These are phyloP conservation scores for Coprinopsis strossmayeri DNA, from an alignment of 768 basidiomycete species.

Conservation along the genomic window DNA sequence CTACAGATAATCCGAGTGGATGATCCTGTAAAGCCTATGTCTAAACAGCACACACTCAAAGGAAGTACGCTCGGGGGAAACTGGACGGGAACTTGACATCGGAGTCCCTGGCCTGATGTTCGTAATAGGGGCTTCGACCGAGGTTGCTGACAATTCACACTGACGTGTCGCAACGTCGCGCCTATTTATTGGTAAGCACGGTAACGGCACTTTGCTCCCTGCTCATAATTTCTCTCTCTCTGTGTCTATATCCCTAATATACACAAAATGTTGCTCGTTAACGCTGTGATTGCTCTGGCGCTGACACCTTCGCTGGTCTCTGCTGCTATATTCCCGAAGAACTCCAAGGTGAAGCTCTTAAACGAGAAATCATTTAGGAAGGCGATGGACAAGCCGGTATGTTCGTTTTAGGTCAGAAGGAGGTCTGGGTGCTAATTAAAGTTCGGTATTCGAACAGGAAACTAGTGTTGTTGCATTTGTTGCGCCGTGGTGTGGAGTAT, in stretches of 20 bases:
- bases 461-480: slow-evolving; percentile 84
- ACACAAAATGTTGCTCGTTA: slow-evolving; percentile 26
- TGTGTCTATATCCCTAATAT: background rate
- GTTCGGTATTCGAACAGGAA: slow-evolving; percentile 45
- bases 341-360: slow-evolving; percentile 65
- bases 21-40: no score
- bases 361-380: slow-evolving; percentile 65
- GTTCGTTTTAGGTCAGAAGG: slow-evolving; percentile 19
- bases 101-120: no score
- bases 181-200: background rate
- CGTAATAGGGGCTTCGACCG: no score
- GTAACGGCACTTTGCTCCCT: background rate
- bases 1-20: no score
- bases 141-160: no score
- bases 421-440: background rate
- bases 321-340: slow-evolving; percentile 38
- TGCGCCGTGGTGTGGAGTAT: slow-evolving; percentile 90
- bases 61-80: no score
- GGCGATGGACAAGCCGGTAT: slow-evolving; percentile 69
- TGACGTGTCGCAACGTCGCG: slow-evolving; percentile 12
- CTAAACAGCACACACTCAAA: no score
- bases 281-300: slow-evolving; percentile 30
- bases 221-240: background rate
- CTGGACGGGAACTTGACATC: no score
- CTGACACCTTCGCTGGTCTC: slow-evolving; percentile 42